Evolutionary conservation across 371 early-diverging fungal species (phyloP), one percentile per base, ranked within the genome.

Genomic region (Mortierella sp.): DNA sequence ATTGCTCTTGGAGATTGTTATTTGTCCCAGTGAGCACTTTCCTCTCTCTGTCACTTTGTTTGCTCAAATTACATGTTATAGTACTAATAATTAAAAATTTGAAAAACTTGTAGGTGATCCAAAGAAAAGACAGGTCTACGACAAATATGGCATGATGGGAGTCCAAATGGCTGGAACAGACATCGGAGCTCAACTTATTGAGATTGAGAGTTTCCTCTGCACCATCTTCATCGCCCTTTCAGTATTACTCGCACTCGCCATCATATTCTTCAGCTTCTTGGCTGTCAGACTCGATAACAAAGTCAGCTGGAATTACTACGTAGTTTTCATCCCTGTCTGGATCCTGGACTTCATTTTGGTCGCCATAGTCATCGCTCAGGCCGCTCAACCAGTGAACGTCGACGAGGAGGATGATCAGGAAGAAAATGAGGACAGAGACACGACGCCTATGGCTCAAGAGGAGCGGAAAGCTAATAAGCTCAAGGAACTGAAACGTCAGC

Each of bases 81-180:
- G 35, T 60, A 37, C n/a, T 35, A 57, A 57, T 57, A 57, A 28
- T 28, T 28, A 64, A 35, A 49, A 49, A 49, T 20, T 6, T 20
- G 49, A 49, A 20, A 20, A 49, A 49, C 16, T 49, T 49, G 63
- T 87, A 64, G 87, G 92, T 49, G 95, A 96, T 75, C 90, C 91
- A 63, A 91, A 96, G 64, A 94, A 94, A 76, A 90, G 96, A 65
- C 84, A 88, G 35, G 90, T 94, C n/a, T 96, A 97, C 80, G 96
- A 97, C 87, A 89, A 90, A 62, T 95, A 97, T 79, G 97, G 98
- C 54, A 96, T 96, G 72, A 87, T 93, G 59, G 97, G 97, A 11
- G 85, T 96, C 5, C 88, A 89, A 60, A 95, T 96, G 95, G 91
- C 95, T 84, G 93, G 90, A 57, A 88, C 92, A 0, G 88, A 93